These are phyloP conservation scores for Daldinia caldariorum DNA, from an alignment of 495 filamentous ascomycete genomes.

Conservation along the genomic window DNA sequence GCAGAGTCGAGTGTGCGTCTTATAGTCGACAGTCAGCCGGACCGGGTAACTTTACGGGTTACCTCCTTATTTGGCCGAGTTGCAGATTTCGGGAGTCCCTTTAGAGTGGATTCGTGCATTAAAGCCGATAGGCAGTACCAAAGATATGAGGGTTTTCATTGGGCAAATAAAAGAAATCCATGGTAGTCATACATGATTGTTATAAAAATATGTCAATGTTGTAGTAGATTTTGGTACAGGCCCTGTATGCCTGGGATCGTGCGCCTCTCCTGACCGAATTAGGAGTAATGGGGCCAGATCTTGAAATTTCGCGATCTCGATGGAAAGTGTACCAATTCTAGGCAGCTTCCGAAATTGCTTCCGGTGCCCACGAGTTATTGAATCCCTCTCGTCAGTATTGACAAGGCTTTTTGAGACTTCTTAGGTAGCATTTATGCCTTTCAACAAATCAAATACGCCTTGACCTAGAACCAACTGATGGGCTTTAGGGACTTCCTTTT, in stretches of 20 bases:
- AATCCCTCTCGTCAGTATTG: not conserved
- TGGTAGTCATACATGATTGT: slow-evolving; percentile 10
- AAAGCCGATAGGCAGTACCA: not conserved
- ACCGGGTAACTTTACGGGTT: slow-evolving; percentile 6
- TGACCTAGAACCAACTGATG: not conserved
- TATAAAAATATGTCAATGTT: not conserved
- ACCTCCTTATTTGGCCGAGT: slow-evolving; percentile 29
- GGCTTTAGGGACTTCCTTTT: slow-evolving; percentile 3
- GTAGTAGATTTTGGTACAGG: not conserved
- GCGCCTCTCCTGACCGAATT: not conserved
- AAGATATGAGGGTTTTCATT: not conserved
- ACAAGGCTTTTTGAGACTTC: not conserved
- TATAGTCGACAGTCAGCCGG: slow-evolving; percentile 10
- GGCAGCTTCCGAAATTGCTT: not conserved
- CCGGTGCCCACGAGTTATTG: not conserved
- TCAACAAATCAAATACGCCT: not conserved
- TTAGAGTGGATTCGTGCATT: slow-evolving; percentile 9
- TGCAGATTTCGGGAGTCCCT: slow-evolving; percentile 19
- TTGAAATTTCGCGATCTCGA: not conserved
- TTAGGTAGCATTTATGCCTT: not conserved
- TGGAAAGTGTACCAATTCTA: not conserved
- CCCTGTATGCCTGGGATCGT: not conserved
- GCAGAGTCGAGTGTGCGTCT: slow-evolving; percentile 10
- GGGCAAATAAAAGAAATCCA: not conserved
- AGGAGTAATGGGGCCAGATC: not conserved